Evolutionary conservation across 2,329 filamentous ascomycete genomes (phyloP), one percentile per base, ranked within the genome.

Genomic region (Alternaria sp.): DNA sequence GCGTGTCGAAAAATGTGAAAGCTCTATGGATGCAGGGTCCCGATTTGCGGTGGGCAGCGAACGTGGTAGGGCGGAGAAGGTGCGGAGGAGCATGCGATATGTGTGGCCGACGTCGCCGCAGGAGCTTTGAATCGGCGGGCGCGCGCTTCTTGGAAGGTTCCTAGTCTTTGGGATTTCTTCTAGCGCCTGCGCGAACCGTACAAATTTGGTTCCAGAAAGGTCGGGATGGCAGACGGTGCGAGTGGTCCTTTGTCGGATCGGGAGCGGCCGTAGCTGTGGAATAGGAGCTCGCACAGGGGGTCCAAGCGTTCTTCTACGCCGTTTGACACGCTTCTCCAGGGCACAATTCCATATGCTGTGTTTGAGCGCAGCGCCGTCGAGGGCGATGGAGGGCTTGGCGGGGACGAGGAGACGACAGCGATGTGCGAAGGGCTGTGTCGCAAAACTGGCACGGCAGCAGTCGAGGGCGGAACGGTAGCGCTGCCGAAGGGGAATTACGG

Each of bases 81-180:
- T 41, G 64, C 51, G 62, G 62, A 64, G 54, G 54, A 57, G 59
- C 59, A 62, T 64, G 64, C 64, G 59, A 54, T 56, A 39, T 61
- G 61, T 53, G 44, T 61, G 62, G 62, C 39, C 64, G 49, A 59
- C 56, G 59, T 54, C 49, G 51, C 51, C 54, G 57, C 59, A 56
- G 53, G 49, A 57, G 39, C 44, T 48, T 44, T 44, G 46, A 44
- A 18, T 32, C 49, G 59, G 53, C 43, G 53, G 43, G 34, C 43
- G 44, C 26, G 53, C 44, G 53, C 44, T 39, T 30, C 53, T 11
- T 39, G 34, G 53, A 55, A 55, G 53, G 34, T 49, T 49, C 43
- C 20, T 55, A 48, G 56, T 12, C 22, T 30, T 42, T 44, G 59
- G 54, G 30, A 43, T 30, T 41, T 42, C 28, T 64, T 62, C 63